phyloP scores from a whole-genome alignment of 78 protist species.

The Protostelium mycophagum region DNA sequence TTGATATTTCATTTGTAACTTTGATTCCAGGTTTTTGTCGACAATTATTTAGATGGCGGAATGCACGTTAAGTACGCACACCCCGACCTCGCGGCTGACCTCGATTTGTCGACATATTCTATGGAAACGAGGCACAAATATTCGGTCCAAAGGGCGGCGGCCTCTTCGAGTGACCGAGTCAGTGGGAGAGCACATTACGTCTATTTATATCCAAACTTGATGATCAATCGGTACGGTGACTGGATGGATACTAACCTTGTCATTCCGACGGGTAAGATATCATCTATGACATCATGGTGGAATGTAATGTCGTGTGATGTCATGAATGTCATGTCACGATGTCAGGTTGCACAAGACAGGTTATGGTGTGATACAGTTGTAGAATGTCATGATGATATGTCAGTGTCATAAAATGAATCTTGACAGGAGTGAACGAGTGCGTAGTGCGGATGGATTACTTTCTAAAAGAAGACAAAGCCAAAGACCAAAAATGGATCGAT shows the following conservation, averaged over 20 bases:
- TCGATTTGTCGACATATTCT: neutral
- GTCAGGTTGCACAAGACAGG: too few species aligned
- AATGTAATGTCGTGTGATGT: too few species aligned
- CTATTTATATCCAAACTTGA: neutral
- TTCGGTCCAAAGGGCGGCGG: neutral
- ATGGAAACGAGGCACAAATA: neutral
- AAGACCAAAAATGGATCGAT: neutral
- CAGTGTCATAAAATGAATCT: too few species aligned
- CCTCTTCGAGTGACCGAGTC: neutral
- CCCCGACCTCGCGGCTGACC: neutral
- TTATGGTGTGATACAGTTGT: too few species aligned
- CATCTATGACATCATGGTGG: neutral
- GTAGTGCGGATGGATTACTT: neutral
- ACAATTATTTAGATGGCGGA: neutral
- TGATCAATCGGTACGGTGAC: neutral
- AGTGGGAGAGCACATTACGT: neutral
- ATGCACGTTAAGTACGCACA: neutral
- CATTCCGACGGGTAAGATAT: neutral
- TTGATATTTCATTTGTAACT: neutral
- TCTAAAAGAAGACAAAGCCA: neutral
- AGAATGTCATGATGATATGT: too few species aligned
- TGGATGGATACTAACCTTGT: neutral
- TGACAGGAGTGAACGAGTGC: neutral
- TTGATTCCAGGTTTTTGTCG: neutral
- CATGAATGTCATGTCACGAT: neutral